These are phyloP conservation scores for Macadamia integrifolia DNA, from an alignment of 164 flowering plant species.

Conservation along the genomic window DNA sequence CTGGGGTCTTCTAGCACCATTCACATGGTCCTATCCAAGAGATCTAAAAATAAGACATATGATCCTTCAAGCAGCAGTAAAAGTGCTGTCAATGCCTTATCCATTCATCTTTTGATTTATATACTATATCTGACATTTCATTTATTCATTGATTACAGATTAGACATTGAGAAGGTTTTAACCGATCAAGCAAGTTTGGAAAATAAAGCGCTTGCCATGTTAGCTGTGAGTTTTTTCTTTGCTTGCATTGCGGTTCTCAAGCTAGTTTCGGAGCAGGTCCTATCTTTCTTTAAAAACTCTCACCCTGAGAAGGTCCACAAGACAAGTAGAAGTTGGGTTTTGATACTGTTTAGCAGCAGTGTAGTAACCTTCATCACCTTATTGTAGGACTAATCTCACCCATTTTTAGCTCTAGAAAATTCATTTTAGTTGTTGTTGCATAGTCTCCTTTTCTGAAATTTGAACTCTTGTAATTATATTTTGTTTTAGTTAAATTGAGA, in stretches of 20 bases:
- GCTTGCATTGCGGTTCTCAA: slow-evolving; percentile 44
- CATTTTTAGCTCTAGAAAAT: not conserved
- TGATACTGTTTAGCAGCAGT: slow-evolving; percentile 49
- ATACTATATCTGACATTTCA: not conserved
- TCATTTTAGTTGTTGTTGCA: not conserved
- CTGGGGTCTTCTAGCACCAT: not conserved
- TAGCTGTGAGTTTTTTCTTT: slow-evolving; percentile 48
- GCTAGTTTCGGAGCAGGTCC: slow-evolving; percentile 34
- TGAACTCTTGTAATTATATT: not conserved
- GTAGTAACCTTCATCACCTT: slow-evolving; percentile 45
- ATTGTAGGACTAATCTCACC: slow-evolving; percentile 25
- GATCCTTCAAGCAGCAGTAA: not conserved
- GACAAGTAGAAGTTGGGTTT: slow-evolving; percentile 54
- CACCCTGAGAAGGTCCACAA: slow-evolving; percentile 18
- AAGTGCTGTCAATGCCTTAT: not conserved
- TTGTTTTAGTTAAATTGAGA: not conserved
- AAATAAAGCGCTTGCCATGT: slow-evolving; percentile 54
- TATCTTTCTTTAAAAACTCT: slow-evolving; percentile 23
- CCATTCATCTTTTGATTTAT: not conserved
- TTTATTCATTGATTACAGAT: slow-evolving; percentile 28
- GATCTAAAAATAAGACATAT: not conserved
- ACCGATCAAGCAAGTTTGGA: slow-evolving; percentile 50
- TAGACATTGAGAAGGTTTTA: slow-evolving; percentile 42
- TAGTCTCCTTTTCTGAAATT: not conserved
- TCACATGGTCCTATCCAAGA: not conserved